phyloP scores from a whole-genome alignment of 371 early-diverging fungal species.

The Mucor indicus region DNA sequence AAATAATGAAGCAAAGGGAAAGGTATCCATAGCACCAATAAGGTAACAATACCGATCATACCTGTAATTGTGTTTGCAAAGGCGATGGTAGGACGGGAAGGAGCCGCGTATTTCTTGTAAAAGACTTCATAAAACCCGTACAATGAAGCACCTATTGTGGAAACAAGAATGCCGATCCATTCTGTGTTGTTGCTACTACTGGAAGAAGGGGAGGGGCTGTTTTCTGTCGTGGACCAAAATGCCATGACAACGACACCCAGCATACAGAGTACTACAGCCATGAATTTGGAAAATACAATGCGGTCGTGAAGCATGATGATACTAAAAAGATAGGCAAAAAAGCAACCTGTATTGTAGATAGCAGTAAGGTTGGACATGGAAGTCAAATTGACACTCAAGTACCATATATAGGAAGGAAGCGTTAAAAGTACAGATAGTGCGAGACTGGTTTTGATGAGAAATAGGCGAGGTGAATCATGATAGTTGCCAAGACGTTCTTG shows the following conservation, averaged over 20 bases:
- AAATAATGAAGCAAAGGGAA: slow-evolving; percentile 65
- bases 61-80: slow-evolving; percentile 75
- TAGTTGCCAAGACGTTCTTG: no score
- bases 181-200: not conserved
- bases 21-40: slow-evolving; percentile 68
- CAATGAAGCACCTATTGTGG: slow-evolving; percentile 49
- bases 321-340: slow-evolving; percentile 80
- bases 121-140: slow-evolving; percentile 74
- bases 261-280: slow-evolving; percentile 66
- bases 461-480: no score
- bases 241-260: slow-evolving; percentile 70
- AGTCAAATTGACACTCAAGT: slow-evolving; percentile 68
- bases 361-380: slow-evolving; percentile 80
- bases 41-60: slow-evolving; percentile 58
- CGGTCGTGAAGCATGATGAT: slow-evolving; percentile 64
- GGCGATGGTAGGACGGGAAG: slow-evolving; percentile 54
- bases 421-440: slow-evolving; percentile 58
- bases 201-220: slow-evolving; percentile 3
- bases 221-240: slow-evolving; percentile 19
- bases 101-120: slow-evolving; percentile 75
- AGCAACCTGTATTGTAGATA: slow-evolving; percentile 79
- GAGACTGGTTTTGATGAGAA: slow-evolving; percentile 15
- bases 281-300: slow-evolving; percentile 52
- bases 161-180: slow-evolving; percentile 50
- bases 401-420: slow-evolving; percentile 77